phyloP scores from a whole-genome alignment of 2,329 filamentous ascomycete species.

The Sporothrix pallida region DNA sequence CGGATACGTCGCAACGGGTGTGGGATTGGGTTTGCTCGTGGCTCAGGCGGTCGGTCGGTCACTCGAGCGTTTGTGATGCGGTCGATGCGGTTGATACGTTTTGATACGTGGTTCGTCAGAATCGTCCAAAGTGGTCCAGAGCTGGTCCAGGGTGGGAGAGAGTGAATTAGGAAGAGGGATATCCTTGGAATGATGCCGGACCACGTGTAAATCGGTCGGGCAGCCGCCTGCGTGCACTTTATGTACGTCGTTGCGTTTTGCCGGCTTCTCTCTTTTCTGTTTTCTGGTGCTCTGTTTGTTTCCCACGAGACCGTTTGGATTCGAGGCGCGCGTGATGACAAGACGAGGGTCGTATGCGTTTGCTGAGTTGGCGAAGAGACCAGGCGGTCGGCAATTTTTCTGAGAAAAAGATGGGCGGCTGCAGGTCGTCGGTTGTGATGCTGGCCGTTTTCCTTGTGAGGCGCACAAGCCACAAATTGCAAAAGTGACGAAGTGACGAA shows the following conservation, averaged over 20 bases:
- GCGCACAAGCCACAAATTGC: conserved; percentile 18
- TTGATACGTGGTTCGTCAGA: conserved; percentile 31
- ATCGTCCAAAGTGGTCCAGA: not conserved
- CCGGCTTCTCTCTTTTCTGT: not conserved
- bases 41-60: conserved; percentile 5
- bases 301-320: not conserved
- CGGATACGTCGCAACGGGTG: conserved; percentile 16
- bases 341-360: conserved; percentile 27
- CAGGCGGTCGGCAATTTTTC: not conserved
- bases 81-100: conserved; percentile 8
- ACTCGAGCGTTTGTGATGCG: not conserved
- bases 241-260: conserved; percentile 8
- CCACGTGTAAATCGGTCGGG: conserved; percentile 27
- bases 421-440: not conserved
- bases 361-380: conserved; percentile 24
- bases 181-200: conserved; percentile 6
- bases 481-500: not conserved
- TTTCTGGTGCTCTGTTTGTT: not conserved
- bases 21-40: conserved; percentile 29
- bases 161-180: not conserved
- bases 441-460: not conserved
- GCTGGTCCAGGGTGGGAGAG: not conserved
- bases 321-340: conserved; percentile 16
- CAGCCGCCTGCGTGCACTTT: not conserved
- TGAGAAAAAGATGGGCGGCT: conserved; percentile 10